Base-by-base conservation (phyloP, 2,329 filamentous ascomycete species). In the Chaetomium globosum region DNA sequence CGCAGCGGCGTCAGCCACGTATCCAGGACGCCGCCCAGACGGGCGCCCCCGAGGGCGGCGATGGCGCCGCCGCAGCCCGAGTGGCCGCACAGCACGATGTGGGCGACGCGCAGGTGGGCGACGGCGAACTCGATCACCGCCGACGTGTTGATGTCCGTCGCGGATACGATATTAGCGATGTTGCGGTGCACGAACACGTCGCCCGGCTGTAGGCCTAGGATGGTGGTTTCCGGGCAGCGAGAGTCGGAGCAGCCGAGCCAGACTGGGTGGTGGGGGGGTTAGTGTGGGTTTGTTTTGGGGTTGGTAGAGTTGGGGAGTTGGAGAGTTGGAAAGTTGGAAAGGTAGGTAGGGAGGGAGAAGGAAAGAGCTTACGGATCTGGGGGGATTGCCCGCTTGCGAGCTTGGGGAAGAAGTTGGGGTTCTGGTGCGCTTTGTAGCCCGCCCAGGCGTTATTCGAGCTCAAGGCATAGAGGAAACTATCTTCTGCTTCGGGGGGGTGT, bases 151-250 rank as follows among this genome's bases (percentile, higher is more conserved):
- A 94, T 85, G 76, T 96, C 92, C 72, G 87, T 87, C 23, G 87
- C 81, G 64, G 87, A 87, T 68, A 96, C 80, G 73, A 94, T 86
- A 80, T 96, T 96, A 77, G 91, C 92, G 76, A 96, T 93, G 81
- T 96, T 96, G 75, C 92, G 90, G 81, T 96, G 92, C 60, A 92
- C 89, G 76, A 96, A 96, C 71, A 96, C 88, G 72, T 96, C 91
- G 65, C 92, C 92, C 3, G 92, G 91, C 73, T 91, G 84, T 65
- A 92, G 83, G 73, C 89, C 88, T 31, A 93, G 84, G 73, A 96
- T 84, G 57, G 88, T 92, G 5, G 91, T 94, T 78, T 95, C 92
- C 1, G 92, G 92, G 71, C 91, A 89, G 69, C 92, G 90, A 48
- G 89, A 92, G 80, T 96, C 92, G 72, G 91, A 90, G 80, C 92